phyloP scores from a whole-genome alignment of 257 asterid species.

The Solanum neorickii region DNA sequence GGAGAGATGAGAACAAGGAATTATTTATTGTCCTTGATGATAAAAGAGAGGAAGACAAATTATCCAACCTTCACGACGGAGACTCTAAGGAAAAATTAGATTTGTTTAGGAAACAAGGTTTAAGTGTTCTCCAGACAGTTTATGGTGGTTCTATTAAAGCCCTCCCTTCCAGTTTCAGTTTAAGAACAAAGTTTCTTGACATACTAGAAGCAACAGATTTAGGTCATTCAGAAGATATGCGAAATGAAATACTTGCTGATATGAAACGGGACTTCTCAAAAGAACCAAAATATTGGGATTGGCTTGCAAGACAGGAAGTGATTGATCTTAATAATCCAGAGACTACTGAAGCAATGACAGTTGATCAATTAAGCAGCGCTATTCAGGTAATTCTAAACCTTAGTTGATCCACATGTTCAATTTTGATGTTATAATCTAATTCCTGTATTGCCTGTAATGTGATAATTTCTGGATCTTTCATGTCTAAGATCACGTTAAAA shows the following conservation, averaged over 20 bases:
- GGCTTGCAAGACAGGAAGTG: slow-evolving; percentile 69
- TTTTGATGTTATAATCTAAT: background rate
- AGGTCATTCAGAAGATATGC: slow-evolving; percentile 50
- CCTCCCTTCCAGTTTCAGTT: slow-evolving; percentile 55
- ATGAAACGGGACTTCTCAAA: slow-evolving; percentile 53
- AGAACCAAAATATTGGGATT: slow-evolving; percentile 76
- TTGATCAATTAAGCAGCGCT: slow-evolving; percentile 35
- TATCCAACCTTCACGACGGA: slow-evolving; percentile 23
- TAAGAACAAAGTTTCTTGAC: slow-evolving; percentile 64
- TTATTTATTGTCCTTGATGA: slow-evolving; percentile 56
- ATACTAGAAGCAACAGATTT: slow-evolving; percentile 53
- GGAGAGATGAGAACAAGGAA: slow-evolving; percentile 69
- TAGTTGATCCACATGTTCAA: background rate
- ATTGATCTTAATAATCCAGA: slow-evolving; percentile 4
- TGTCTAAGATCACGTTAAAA: background rate
- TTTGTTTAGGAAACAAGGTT: slow-evolving; percentile 48
- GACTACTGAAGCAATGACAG: slow-evolving; percentile 7
- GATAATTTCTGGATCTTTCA: background rate
- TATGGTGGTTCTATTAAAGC: slow-evolving; percentile 64
- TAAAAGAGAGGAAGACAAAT: slow-evolving; percentile 26
- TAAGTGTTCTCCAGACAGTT: slow-evolving; percentile 46
- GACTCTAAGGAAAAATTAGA: slow-evolving; percentile 44
- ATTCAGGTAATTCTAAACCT: slow-evolving; percentile 35
- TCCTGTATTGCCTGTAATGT: background rate
- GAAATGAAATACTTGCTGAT: slow-evolving; percentile 43